Evolutionary conservation across 2,329 filamentous ascomycete genomes (phyloP).

Genomic region (Aspergillus pseudoterreus): DNA sequence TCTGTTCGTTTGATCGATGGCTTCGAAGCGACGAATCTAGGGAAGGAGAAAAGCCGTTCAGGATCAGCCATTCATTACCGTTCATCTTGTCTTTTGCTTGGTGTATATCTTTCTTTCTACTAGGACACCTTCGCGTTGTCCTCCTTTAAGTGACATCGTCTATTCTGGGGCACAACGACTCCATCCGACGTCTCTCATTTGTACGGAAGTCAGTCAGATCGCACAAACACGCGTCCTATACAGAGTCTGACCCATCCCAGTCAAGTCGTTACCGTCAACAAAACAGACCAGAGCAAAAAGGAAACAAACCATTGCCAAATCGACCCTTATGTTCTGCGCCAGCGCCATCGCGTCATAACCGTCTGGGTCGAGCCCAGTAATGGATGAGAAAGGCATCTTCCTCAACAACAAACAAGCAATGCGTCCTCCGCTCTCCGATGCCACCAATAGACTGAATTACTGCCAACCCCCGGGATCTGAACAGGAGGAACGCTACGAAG

Average conservation of each 20-base stretch:
- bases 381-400: slow-evolving; percentile 16
- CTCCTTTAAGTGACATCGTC: no score
- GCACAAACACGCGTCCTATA: no score
- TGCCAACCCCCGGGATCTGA: slow-evolving; percentile 24
- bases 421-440: slow-evolving; percentile 46
- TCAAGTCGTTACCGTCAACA: no score
- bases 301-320: background rate
- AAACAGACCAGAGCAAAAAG: no score
- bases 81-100: background rate
- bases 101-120: background rate
- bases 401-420: slow-evolving; percentile 12
- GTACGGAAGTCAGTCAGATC: no score
- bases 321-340: slow-evolving; percentile 5
- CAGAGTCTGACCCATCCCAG: no score
- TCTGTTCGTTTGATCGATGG: background rate
- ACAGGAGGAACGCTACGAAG: slow-evolving; percentile 8
- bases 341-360: background rate
- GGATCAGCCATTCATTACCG: background rate
- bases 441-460: slow-evolving; percentile 48
- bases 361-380: slow-evolving; percentile 18
- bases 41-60: background rate
- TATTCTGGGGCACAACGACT: background rate
- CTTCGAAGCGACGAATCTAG: slow-evolving; percentile 5
- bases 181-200: background rate
- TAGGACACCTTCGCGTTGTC: no score